Evolutionary conservation across 805 yeast genomes (phyloP).

Genomic region (Candida pini): DNA sequence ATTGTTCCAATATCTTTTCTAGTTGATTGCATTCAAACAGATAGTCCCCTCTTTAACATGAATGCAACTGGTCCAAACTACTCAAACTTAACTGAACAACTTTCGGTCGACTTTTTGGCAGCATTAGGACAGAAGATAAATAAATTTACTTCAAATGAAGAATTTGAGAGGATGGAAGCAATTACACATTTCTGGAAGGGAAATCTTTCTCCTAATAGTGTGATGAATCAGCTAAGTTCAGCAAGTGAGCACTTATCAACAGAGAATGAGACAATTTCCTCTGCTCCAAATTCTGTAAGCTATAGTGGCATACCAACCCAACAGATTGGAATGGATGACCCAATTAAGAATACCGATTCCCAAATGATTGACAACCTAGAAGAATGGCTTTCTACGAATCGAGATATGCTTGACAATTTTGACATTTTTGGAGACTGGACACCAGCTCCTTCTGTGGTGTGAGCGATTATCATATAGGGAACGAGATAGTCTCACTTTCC

Average conservation of each 20-base stretch:
- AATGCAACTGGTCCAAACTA: conserved; percentile 1
- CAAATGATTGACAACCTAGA: conserved; percentile 7
- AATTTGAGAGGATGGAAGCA: too few relatives aligned
- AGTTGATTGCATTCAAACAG: conserved; percentile 12
- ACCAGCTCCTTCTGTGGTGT: background rate
- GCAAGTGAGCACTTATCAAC: too few relatives aligned
- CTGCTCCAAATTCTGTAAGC: too few relatives aligned
- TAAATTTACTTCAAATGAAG: conserved; percentile 1
- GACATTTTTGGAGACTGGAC: conserved; percentile 1
- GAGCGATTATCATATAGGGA: background rate
- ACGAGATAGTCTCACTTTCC: too few relatives aligned
- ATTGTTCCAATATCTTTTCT: conserved; percentile 8
- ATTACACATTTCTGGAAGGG: too few relatives aligned
- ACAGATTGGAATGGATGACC: too few relatives aligned
- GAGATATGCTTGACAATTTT: conserved; percentile 9
- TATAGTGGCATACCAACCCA: too few relatives aligned
- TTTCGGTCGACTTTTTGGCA: conserved; percentile 1
- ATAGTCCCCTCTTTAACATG: conserved; percentile 14
- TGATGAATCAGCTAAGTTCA: too few relatives aligned
- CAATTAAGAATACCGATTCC: too few relatives aligned
- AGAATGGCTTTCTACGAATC: conserved; percentile 13
- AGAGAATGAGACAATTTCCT: too few relatives aligned
- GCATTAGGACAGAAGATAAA: conserved; percentile 1
- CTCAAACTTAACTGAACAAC: conserved; percentile 5
- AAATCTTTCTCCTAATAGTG: too few relatives aligned